Evolutionary conservation across 129 eudicot genomes (phyloP), one percentile per base, ranked within the genome.

Genomic region (Helianthus annuus): DNA sequence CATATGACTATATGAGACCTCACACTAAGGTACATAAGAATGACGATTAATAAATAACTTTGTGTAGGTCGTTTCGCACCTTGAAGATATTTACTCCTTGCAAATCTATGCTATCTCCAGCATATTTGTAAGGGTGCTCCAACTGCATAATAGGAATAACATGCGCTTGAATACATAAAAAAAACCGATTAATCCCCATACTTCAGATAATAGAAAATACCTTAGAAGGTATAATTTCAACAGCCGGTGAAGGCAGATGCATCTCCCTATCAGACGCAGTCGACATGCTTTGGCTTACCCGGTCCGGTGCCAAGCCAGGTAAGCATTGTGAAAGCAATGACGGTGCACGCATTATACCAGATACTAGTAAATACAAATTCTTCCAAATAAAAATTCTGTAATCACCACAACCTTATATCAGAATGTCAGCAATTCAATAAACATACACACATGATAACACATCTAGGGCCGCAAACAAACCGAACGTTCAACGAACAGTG

Each of bases 191-290:
- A 45, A 56, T 44, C 40, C 51, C 42, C 70, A 64, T 54, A 34
- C 70, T 71, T 52, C 67, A 11, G 66, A 56, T 51, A 12, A 16
- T 8, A 69, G 14, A 19, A 34, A 57, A 61, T 70, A 86, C 96
- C 91, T 84, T 86, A 34, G 96, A 89, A 7, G 96, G 96, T 24
- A 89, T 51, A 71, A 89, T 86, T 81, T 89, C 96, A n/a, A 89
- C 96, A 65, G 96, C 96, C 1, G 92, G 96, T 12, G 89, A 76
- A 66, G 86, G 80, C 53, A 86, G 75, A 82, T 84, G 83, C 55
- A 68, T 76, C 75, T 86, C 96, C 78, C 79, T 89, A n/a, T 89
- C 96, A 16, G 84, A 86, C 39, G 86, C 56, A 24, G 76, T 22
- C 3, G 87, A 77, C 16, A 85, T 19, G 73, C 82, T 78, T 39